phyloP scores from a whole-genome alignment of 805 yeast species.

The Myxozyma neglecta region DNA sequence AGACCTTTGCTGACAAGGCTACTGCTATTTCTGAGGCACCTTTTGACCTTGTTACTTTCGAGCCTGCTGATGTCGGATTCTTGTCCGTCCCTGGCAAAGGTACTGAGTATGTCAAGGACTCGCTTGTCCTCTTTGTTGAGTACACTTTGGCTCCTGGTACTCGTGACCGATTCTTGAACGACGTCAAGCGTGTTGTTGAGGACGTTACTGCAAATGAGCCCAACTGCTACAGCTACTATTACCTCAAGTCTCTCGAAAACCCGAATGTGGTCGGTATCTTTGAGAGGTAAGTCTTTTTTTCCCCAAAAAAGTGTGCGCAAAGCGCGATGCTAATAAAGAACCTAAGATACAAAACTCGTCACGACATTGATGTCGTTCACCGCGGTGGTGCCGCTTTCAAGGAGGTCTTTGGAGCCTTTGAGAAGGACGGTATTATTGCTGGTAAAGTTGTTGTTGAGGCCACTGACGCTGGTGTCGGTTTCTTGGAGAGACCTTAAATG shows the following conservation, averaged over 20 bases:
- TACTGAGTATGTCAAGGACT: conserved; percentile 7
- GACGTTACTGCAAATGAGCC: conserved; percentile 21
- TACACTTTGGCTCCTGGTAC: conserved; percentile 22
- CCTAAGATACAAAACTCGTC: conserved; percentile 15
- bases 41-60: conserved; percentile 12
- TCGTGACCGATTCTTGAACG: conserved; percentile 81
- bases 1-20: conserved; percentile 14
- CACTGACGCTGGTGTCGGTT: conserved; percentile 22
- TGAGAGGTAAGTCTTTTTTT: conserved; percentile 14
- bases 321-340: too few species aligned
- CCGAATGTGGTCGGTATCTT: conserved; percentile 26
- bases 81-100: conserved; percentile 20
- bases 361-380: conserved; percentile 23
- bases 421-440: conserved; percentile 3
- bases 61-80: conserved; percentile 28
- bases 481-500: conserved; percentile 18
- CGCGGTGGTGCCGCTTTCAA: conserved; percentile 13
- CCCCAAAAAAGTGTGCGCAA: too few species aligned
- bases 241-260: conserved; percentile 7
- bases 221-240: conserved; percentile 18
- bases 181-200: conserved; percentile 54
- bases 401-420: conserved; percentile 15
- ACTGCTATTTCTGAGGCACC: conserved; percentile 3
- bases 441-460: neutral
- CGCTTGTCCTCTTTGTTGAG: conserved; percentile 12